Conservation (phyloP, 2,329 filamentous ascomycete species). For the Conoideocrella luteorostrata region DNA sequence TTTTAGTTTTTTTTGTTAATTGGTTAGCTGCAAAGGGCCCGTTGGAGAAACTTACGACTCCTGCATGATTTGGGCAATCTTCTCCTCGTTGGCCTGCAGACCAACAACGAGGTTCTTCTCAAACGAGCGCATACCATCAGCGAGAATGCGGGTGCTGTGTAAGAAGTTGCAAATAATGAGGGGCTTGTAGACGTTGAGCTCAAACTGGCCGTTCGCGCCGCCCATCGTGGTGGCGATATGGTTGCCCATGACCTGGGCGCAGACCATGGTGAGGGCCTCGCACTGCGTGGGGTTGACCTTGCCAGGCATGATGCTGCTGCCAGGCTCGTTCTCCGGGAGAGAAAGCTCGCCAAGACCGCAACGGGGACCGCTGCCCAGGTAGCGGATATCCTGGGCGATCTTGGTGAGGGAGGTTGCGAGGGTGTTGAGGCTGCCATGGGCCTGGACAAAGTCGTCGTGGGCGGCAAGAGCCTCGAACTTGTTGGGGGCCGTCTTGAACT, state of each 20-base stretch:
- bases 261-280: constrained; percentile 96
- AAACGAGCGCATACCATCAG: constrained; percentile 91
- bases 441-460: constrained; percentile 93
- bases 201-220: constrained; percentile 96
- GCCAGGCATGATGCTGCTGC: constrained; percentile 97
- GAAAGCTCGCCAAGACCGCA: constrained; percentile 91
- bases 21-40: too few relatives aligned
- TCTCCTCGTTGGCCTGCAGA: constrained; percentile 86
- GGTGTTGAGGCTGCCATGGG: constrained; percentile 88
- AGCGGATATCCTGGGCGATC: constrained; percentile 96
- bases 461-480: constrained; percentile 97
- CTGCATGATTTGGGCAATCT: constrained; percentile 84
- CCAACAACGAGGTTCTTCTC: constrained; percentile 88
- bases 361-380: constrained; percentile 90
- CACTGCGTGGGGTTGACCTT: constrained; percentile 99
- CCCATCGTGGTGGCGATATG: constrained; percentile 87
- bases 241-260: constrained; percentile 97
- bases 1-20: too few relatives aligned
- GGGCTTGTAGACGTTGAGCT: constrained; percentile 98
- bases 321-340: constrained; percentile 96
- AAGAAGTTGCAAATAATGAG: constrained; percentile 92
- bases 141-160: constrained; percentile 80
- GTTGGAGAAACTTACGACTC: constrained; percentile 85
- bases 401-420: constrained; percentile 89
- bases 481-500: constrained; percentile 96